Evolutionary conservation across 345 rosid species (phyloP).

Genomic region (Firmiana major): DNA sequence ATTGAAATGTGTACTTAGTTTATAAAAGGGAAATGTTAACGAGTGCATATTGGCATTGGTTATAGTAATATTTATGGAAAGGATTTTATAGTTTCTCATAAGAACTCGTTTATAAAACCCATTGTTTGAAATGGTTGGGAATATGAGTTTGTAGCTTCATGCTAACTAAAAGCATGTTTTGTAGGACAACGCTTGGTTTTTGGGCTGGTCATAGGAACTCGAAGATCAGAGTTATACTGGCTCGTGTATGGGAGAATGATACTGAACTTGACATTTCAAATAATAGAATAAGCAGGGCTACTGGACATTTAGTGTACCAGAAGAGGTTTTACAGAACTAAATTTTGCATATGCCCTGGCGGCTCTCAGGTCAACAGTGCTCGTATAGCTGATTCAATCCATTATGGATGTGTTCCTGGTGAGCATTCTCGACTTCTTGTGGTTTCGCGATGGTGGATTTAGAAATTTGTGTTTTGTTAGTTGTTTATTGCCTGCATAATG

Average conservation of each 20-base stretch:
- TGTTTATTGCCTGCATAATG: background rate
- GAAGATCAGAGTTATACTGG: slow-evolving; percentile 88
- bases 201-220: slow-evolving; percentile 99
- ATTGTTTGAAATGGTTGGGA: background rate
- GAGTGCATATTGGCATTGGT: background rate
- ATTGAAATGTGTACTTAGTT: background rate
- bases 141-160: slow-evolving; percentile 12
- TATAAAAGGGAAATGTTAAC: background rate
- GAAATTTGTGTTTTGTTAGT: background rate
- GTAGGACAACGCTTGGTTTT: slow-evolving; percentile 88
- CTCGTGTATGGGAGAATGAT: slow-evolving; percentile 94
- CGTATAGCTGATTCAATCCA: slow-evolving; percentile 95
- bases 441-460: background rate
- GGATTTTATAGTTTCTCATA: background rate
- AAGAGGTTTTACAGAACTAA: slow-evolving; percentile 86
- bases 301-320: slow-evolving; percentile 78
- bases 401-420: slow-evolving; percentile 97
- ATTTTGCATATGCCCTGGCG: slow-evolving; percentile 96
- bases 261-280: slow-evolving; percentile 85
- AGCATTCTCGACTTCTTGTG: slow-evolving; percentile 6
- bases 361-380: slow-evolving; percentile 97
- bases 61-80: background rate
- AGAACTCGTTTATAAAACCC: background rate
- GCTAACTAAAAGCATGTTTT: slow-evolving; percentile 24
- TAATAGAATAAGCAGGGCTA: slow-evolving; percentile 85